These are phyloP conservation scores for Lactarius akahatsu DNA, from an alignment of 768 basidiomycete genomes.

Conservation along the genomic window DNA sequence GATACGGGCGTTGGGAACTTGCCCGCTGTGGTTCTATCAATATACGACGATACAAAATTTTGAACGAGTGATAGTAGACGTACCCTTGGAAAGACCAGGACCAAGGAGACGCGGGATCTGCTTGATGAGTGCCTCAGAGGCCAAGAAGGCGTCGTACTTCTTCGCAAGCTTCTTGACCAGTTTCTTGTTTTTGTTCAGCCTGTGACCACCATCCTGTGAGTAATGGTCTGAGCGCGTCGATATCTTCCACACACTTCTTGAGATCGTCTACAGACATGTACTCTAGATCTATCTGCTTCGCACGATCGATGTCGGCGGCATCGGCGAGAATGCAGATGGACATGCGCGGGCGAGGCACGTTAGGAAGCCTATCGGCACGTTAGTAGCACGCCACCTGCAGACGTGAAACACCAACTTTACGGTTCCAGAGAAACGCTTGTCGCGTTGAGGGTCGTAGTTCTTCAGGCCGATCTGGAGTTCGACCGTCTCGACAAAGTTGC, in stretches of 20 bases:
- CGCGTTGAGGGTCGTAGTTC: conserved; percentile 99
- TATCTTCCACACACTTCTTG: conserved; percentile 74
- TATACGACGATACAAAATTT: neutral
- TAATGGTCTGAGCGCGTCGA: neutral
- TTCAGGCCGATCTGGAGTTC: conserved; percentile 96
- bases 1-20: conserved; percentile 99
- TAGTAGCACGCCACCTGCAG: neutral
- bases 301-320: conserved; percentile 97
- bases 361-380: conserved; percentile 65
- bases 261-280: conserved; percentile 99
- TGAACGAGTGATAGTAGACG: conserved; percentile 27
- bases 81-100: conserved; percentile 98
- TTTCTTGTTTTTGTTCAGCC: conserved; percentile 99
- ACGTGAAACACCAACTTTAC: conserved; percentile 68
- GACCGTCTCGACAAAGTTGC: conserved; percentile 95
- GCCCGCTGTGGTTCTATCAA: conserved; percentile 59
- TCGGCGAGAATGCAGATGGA: conserved; percentile 99
- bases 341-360: conserved; percentile 98
- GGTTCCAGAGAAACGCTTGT: conserved; percentile 99
- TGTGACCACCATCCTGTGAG: conserved; percentile 34
- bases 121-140: conserved; percentile 97
- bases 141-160: conserved; percentile 98
- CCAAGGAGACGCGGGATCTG: conserved; percentile 99
- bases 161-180: conserved; percentile 99
- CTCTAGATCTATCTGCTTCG: conserved; percentile 95